Conservation (phyloP, 495 filamentous ascomycete genomes). For the Parathielavia hyrcaniae region DNA sequence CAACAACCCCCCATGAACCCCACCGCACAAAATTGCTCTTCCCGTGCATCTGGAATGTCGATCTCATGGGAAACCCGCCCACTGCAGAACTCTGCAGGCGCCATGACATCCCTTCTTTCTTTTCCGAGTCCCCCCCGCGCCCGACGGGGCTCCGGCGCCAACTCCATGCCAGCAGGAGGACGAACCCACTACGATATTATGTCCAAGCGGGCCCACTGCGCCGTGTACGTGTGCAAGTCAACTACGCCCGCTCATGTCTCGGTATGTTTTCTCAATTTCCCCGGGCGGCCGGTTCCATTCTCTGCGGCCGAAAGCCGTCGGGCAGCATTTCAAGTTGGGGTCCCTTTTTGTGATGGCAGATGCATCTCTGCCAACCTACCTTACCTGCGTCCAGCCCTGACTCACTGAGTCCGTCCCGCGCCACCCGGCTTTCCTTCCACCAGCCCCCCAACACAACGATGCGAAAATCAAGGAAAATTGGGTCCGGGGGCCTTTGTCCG, state of each 20-base stretch:
- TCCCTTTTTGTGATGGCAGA: constrained; percentile 8
- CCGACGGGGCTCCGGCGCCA: background rate
- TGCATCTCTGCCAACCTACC: constrained; percentile 10
- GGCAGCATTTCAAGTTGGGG: constrained; percentile 15
- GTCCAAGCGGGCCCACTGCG: background rate
- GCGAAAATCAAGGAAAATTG: constrained; percentile 1
- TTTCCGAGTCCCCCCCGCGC: background rate
- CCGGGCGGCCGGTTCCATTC: too few relatives aligned
- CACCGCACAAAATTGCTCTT: background rate
- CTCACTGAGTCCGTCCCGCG: background rate
- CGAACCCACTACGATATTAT: background rate
- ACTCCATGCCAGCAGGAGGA: background rate
- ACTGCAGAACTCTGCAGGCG: background rate
- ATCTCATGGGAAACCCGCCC: background rate
- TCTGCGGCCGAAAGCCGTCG: constrained; percentile 16
- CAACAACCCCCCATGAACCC: too few relatives aligned
- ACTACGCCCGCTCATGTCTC: background rate
- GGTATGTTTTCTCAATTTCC: background rate
- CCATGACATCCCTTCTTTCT: background rate
- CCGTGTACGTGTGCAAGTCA: background rate
- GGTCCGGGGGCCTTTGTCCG: background rate
- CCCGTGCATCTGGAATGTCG: background rate
- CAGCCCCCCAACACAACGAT: background rate
- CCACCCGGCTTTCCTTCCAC: background rate
- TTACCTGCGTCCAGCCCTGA: too few relatives aligned